Evolutionary conservation across 129 eudicot genomes (phyloP).

Genomic region (Flaveria sonorensis): DNA sequence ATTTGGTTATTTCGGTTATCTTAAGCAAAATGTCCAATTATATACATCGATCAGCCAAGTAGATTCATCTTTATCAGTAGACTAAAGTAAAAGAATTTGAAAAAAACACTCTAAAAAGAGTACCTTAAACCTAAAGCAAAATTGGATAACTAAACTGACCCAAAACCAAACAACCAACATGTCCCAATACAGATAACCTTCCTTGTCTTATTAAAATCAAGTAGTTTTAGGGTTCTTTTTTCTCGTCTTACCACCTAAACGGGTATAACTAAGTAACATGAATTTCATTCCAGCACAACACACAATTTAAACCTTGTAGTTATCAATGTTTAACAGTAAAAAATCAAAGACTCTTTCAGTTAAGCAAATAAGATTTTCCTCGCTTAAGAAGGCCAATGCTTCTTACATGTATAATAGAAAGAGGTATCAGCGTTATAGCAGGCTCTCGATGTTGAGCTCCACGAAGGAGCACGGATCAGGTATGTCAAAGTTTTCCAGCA

Average conservation of each 20-base stretch:
- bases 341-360: background rate
- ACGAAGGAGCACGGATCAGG: conserved; percentile 84
- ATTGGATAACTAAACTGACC: too few species aligned
- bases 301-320: background rate
- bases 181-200: too few species aligned
- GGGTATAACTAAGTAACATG: background rate
- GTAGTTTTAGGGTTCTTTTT: background rate
- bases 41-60: too few species aligned
- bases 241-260: background rate
- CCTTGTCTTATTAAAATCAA: too few species aligned
- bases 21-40: too few species aligned
- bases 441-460: conserved; percentile 66
- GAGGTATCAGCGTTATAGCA: background rate
- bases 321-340: background rate
- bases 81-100: too few species aligned
- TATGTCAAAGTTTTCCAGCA: conserved; percentile 83
- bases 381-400: background rate
- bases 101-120: too few species aligned
- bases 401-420: background rate
- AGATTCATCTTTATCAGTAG: too few species aligned
- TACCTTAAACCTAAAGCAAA: too few species aligned
- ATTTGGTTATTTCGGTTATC: too few species aligned
- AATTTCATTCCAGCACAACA: background rate
- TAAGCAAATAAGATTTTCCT: conserved; percentile 5
- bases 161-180: too few species aligned